Conservation (phyloP, 1,284 basidiomycete species). For the Dichomitus squalens region DNA sequence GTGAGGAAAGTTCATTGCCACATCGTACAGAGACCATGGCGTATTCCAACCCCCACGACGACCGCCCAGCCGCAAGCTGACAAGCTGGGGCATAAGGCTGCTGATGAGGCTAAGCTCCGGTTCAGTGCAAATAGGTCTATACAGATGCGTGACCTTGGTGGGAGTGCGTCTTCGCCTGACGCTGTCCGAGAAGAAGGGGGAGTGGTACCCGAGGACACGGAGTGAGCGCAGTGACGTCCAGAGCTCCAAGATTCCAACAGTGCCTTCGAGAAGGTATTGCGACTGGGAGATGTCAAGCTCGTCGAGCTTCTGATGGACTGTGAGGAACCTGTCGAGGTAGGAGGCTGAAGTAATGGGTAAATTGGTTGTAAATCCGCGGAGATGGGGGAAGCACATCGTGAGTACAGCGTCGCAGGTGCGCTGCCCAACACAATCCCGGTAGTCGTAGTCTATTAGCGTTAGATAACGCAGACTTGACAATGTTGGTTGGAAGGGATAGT, state of each 20-base stretch:
- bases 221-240: not conserved
- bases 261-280: not conserved
- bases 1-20: not conserved
- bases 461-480: no score
- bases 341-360: no score
- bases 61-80: not conserved
- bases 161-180: not conserved
- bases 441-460: no score
- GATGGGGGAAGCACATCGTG: no score
- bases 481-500: no score
- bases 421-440: no score
- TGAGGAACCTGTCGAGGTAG: no score
- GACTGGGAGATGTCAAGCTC: not conserved
- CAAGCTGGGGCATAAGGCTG: not conserved
- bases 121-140: not conserved
- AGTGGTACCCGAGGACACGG: not conserved
- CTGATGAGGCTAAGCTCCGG: not conserved
- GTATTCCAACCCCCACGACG: not conserved
- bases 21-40: not conserved
- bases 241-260: not conserved
- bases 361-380: no score
- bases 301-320: no score
- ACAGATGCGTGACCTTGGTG: slow-evolving; percentile 3
- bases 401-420: no score
- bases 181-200: not conserved